phyloP scores from a whole-genome alignment of 371 early-diverging fungal species.

The Phascolomyces articulosus region DNA sequence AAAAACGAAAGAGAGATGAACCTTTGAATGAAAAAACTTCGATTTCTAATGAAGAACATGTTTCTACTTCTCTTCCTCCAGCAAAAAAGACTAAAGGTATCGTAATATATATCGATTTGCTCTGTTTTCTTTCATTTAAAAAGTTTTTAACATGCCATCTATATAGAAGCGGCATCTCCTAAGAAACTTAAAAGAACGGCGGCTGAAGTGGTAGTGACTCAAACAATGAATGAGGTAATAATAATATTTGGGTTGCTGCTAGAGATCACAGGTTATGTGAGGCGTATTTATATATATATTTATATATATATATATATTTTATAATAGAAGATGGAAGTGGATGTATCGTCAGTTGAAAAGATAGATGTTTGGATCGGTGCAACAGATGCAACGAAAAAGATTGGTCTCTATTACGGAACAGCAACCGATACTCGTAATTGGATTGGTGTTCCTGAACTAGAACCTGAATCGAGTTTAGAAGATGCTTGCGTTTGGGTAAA shows the following conservation, averaged over 20 bases:
- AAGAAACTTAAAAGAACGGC: neutral
- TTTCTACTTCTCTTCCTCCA: neutral
- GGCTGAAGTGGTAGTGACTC: too few relatives aligned
- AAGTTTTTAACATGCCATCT: too few relatives aligned
- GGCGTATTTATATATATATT: too few relatives aligned
- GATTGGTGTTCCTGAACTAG: constrained; percentile 6
- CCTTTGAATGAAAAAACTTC: neutral
- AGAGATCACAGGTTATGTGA: too few relatives aligned
- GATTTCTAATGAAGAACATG: neutral
- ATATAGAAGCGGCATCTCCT: too few relatives aligned
- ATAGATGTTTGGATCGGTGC: neutral
- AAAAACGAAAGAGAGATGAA: neutral
- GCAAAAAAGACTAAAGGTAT: neutral
- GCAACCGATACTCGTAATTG: constrained; percentile 7
- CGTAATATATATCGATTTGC: neutral
- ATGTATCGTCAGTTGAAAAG: neutral
- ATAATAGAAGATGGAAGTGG: constrained; percentile 4
- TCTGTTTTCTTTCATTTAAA: neutral
- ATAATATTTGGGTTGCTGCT: too few relatives aligned
- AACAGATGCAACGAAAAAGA: neutral
- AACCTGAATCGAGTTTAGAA: neutral
- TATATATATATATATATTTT: too few relatives aligned
- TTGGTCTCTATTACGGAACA: constrained; percentile 8
- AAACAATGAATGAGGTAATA: too few relatives aligned
- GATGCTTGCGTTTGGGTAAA: constrained; percentile 13